These are phyloP conservation scores for Mariannaea elegans DNA, from an alignment of 2,329 filamentous ascomycete species.

Conservation along the genomic window DNA sequence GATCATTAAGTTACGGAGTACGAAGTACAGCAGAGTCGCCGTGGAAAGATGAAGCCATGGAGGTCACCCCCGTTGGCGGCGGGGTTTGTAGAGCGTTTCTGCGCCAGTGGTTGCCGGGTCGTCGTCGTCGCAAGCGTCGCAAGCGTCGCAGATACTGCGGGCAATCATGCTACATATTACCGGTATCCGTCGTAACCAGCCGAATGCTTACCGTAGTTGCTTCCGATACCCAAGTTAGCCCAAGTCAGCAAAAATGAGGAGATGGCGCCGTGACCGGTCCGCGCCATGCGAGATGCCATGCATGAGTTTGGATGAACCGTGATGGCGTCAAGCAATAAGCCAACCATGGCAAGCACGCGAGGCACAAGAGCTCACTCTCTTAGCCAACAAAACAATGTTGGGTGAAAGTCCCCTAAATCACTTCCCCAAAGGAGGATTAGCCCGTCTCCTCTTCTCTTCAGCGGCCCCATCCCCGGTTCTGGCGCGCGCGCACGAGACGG, in stretches of 20 bases:
- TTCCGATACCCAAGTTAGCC: too few relatives aligned
- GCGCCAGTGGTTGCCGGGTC: conserved; percentile 2
- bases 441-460: conserved; percentile 1
- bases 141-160: conserved; percentile 3
- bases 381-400: neutral
- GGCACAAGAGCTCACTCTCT: neutral
- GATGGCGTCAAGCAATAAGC: conserved; percentile 7
- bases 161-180: neutral
- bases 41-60: conserved; percentile 2
- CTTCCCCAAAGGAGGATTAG: neutral
- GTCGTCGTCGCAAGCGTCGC: conserved; percentile 2
- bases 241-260: too few relatives aligned
- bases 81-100: conserved; percentile 1
- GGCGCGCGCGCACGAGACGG: conserved; percentile 9
- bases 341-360: neutral
- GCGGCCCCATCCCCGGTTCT: conserved; percentile 5
- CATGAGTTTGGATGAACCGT: neutral
- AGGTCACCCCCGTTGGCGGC: neutral
- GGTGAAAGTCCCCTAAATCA: neutral
- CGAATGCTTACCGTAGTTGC: too few relatives aligned
- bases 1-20: conserved; percentile 5
- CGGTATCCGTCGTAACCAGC: too few relatives aligned
- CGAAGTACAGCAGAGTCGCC: neutral
- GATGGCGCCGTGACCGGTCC: neutral
- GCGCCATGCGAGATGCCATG: neutral